Evolutionary conservation across 2,329 filamentous ascomycete species (phyloP).

Genomic region (Curvularia sp.): DNA sequence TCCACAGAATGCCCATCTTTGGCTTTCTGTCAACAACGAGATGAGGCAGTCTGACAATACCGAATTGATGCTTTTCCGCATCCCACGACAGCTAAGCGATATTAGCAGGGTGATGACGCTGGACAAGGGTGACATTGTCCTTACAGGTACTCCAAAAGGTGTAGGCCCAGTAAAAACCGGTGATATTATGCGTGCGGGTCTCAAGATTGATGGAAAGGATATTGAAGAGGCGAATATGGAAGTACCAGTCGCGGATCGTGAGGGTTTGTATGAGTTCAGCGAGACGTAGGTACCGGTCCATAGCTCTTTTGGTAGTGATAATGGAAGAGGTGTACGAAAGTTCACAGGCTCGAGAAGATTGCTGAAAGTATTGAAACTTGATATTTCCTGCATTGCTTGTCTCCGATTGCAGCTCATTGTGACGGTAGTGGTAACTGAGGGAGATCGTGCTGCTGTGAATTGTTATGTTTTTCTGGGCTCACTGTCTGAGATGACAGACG

Average conservation of each 20-base stretch:
- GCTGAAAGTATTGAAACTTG: conserved; percentile 7
- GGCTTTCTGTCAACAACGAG: conserved; percentile 81
- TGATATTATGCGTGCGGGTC: conserved; percentile 84
- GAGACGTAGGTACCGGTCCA: conserved; percentile 52
- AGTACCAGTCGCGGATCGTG: conserved; percentile 80
- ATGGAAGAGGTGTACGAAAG: not conserved
- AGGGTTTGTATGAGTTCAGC: conserved; percentile 75
- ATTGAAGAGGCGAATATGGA: conserved; percentile 84
- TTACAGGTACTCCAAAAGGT: conserved; percentile 97
- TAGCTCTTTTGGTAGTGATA: not conserved
- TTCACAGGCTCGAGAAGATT: not conserved
- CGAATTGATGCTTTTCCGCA: conserved; percentile 91
- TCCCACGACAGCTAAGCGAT: conserved; percentile 85
- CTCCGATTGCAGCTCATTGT: not conserved
- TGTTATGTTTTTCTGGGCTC: not conserved
- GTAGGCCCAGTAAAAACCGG: conserved; percentile 86
- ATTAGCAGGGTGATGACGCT: conserved; percentile 96
- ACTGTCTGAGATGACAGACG: not conserved
- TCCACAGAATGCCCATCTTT: conserved; percentile 87
- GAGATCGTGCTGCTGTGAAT: not conserved
- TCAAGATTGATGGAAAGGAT: conserved; percentile 81
- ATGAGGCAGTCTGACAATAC: conserved; percentile 85
- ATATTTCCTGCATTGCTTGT: conserved; percentile 1
- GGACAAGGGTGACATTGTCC: conserved; percentile 86
- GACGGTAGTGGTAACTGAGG: not conserved